Evolutionary conservation across 2,329 filamentous ascomycete species (phyloP).

Genomic region (Pseudogymnoascus sp.): DNA sequence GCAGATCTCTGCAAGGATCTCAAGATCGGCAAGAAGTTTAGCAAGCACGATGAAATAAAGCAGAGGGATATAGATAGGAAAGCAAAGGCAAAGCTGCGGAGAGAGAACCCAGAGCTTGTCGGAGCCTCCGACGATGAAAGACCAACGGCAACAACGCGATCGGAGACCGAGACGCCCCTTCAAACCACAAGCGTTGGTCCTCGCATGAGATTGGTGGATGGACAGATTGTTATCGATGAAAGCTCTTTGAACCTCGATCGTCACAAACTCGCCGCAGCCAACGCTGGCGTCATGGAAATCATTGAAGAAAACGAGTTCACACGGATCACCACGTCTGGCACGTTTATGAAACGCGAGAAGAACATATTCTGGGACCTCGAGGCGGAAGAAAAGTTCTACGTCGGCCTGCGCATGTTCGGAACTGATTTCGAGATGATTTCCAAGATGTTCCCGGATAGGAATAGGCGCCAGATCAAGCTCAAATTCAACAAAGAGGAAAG

Average conservation of each 20-base stretch:
- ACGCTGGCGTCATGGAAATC: conserved; percentile 46
- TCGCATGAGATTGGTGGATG: conserved; percentile 58
- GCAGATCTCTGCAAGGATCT: conserved; percentile 62
- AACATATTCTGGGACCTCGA: conserved; percentile 62
- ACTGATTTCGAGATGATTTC: conserved; percentile 77
- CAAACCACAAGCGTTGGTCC: conserved; percentile 27
- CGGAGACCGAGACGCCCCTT: background rate
- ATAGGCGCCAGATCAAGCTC: conserved; percentile 66
- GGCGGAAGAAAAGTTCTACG: conserved; percentile 68
- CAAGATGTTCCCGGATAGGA: conserved; percentile 65
- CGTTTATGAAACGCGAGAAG: conserved; percentile 57
- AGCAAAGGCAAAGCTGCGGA: conserved; percentile 23
- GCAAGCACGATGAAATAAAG: conserved; percentile 63
- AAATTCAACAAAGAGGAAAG: conserved; percentile 78
- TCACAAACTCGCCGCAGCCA: conserved; percentile 51
- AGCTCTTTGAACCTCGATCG: conserved; percentile 60
- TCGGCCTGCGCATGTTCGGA: conserved; percentile 65
- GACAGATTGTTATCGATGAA: conserved; percentile 64
- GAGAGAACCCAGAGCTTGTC: conserved; percentile 18
- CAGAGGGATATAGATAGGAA: conserved; percentile 49
- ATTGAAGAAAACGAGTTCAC: conserved; percentile 76
- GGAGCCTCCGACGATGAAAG: conserved; percentile 14
- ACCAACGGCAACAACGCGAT: background rate
- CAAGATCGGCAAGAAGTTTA: conserved; percentile 65
- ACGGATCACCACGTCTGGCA: conserved; percentile 58